Evolutionary conservation across 129 eudicot genomes (phyloP).

Genomic region (Logfia minima): DNA sequence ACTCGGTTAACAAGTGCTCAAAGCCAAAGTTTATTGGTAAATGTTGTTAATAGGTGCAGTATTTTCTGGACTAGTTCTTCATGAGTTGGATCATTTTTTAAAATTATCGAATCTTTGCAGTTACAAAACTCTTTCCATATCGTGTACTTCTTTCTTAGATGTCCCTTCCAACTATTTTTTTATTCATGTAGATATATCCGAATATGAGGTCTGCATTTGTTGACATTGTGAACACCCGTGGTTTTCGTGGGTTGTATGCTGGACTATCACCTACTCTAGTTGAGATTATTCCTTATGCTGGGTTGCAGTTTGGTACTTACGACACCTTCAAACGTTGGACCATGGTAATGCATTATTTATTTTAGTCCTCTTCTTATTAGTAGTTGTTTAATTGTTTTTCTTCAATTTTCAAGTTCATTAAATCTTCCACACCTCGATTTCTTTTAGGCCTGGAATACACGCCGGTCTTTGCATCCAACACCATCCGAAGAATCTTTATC

Average conservation of each 20-base stretch:
- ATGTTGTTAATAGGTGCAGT: no score
- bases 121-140: background rate
- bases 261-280: slow-evolving; percentile 86
- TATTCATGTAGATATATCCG: slow-evolving; percentile 69
- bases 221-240: slow-evolving; percentile 61
- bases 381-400: background rate
- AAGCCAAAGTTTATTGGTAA: no score
- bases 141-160: background rate
- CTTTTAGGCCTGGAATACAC: slow-evolving; percentile 62
- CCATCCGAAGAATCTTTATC: slow-evolving; percentile 45
- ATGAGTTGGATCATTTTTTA: no score
- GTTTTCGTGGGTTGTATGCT: slow-evolving; percentile 82
- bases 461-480: slow-evolving; percentile 27
- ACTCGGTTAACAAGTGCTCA: no score
- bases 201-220: slow-evolving; percentile 86
- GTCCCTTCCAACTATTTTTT: background rate
- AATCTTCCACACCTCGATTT: background rate
- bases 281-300: slow-evolving; percentile 94
- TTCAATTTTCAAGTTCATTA: background rate
- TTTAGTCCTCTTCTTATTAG: background rate
- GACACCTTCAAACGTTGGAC: slow-evolving; percentile 95
- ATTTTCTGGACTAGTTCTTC: no score
- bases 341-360: slow-evolving; percentile 47
- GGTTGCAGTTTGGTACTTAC: slow-evolving; percentile 93
- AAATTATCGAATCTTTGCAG: slow-evolving; percentile 8